A percentile compares a stretch with the other conserved stretches of the same genome.
Conservation (phyloP, 495 filamentous ascomycete species). For the Trichoderma erinaceum region DNA sequence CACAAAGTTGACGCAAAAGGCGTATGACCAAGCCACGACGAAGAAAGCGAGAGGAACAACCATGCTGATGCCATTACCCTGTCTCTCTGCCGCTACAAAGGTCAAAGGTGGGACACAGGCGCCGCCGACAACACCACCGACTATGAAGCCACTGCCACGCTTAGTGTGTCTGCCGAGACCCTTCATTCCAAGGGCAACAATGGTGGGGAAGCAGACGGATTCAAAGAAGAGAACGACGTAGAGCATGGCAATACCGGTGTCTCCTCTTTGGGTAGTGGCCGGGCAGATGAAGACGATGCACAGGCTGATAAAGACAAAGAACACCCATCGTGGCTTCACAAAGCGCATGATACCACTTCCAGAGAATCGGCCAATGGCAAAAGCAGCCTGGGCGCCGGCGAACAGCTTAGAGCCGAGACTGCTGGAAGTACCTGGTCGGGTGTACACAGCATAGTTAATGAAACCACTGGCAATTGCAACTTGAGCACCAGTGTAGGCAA, state of each 20-base stretch:
- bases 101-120: slow-evolving; percentile 59
- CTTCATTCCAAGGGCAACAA: slow-evolving; percentile 60
- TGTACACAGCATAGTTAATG: slow-evolving; percentile 36
- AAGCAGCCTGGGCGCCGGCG: slow-evolving; percentile 60
- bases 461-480: slow-evolving; percentile 53
- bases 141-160: slow-evolving; percentile 54
- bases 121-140: slow-evolving; percentile 58
- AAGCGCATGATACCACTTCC: slow-evolving; percentile 45
- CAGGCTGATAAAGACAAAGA: slow-evolving; percentile 41
- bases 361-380: slow-evolving; percentile 60
- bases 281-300: slow-evolving; percentile 56
- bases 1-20: slow-evolving; percentile 21
- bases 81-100: slow-evolving; percentile 48
- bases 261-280: slow-evolving; percentile 45
- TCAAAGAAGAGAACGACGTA: slow-evolving; percentile 64
- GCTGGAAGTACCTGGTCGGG: slow-evolving; percentile 20
- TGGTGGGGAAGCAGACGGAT: slow-evolving; percentile 62
- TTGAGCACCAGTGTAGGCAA: slow-evolving; percentile 66
- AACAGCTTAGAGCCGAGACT: slow-evolving; percentile 40
- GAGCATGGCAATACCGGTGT: slow-evolving; percentile 52
- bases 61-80: slow-evolving; percentile 34
- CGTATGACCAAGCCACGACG: slow-evolving; percentile 35
- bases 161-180: slow-evolving; percentile 67
- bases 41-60: slow-evolving; percentile 39
- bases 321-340: slow-evolving; percentile 47